Percentiles rank a stretch among this genome's conserved stretches.
phyloP scores from a whole-genome alignment of 345 rosid species.

The Citrus trifoliata region DNA sequence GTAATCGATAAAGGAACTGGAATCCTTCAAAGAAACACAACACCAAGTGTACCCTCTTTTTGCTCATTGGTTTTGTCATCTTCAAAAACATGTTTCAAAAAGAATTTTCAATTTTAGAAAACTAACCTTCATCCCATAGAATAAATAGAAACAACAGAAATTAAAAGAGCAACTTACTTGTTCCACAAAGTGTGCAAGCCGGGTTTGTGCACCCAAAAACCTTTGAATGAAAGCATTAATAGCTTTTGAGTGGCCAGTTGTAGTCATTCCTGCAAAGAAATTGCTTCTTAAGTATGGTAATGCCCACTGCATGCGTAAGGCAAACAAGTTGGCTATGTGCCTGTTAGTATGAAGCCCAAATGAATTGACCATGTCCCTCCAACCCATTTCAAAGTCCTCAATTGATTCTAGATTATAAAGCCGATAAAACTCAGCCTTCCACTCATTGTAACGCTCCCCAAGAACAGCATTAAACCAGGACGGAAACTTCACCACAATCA shows the following conservation, averaged over 20 bases:
- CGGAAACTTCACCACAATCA: conserved; percentile 90
- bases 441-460: conserved; percentile 88
- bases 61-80: background rate
- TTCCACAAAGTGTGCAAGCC: conserved; percentile 87
- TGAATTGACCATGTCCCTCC: conserved; percentile 87
- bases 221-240: conserved; percentile 93
- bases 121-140: background rate
- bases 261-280: conserved; percentile 84
- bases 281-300: conserved; percentile 83
- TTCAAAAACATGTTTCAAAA: background rate
- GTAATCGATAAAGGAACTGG: background rate
- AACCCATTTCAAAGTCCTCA: conserved; percentile 85
- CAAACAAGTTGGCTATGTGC: conserved; percentile 69
- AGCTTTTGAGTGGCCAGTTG: conserved; percentile 71
- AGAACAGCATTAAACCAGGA: conserved; percentile 94
- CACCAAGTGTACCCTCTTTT: background rate
- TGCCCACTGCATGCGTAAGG: conserved; percentile 74
- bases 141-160: background rate
- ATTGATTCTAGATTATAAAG: conserved; percentile 77
- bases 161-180: conserved; percentile 52
- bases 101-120: background rate
- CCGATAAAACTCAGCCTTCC: conserved; percentile 88
- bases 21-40: background rate
- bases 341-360: conserved; percentile 87
- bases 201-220: conserved; percentile 83